Conservation (phyloP, 805 yeast species). For the Tetrapisispora fleetii region DNA sequence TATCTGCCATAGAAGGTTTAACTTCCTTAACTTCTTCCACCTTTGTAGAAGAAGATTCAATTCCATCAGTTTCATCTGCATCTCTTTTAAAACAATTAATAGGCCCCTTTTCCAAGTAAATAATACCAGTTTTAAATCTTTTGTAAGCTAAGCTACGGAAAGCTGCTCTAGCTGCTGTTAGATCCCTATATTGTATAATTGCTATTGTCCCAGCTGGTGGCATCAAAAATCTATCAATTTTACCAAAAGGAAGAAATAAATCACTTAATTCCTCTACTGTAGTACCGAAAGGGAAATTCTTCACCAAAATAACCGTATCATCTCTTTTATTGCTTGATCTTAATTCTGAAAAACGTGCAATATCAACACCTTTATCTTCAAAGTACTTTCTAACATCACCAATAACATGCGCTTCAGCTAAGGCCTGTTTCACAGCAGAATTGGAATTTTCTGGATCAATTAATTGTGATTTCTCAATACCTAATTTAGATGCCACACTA, state of each 20-base stretch:
- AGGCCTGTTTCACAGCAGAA: conserved; percentile 92
- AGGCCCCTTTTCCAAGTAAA: conserved; percentile 93
- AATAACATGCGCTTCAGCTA: conserved; percentile 93
- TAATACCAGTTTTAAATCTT: conserved; percentile 75
- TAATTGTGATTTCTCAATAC: conserved; percentile 71
- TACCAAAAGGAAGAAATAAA: conserved; percentile 71
- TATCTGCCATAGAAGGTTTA: conserved; percentile 19
- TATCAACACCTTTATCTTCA: conserved; percentile 76
- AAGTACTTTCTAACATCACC: conserved; percentile 85
- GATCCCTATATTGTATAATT: conserved; percentile 76
- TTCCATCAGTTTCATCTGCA: conserved; percentile 33
- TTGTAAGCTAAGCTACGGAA: conserved; percentile 80
- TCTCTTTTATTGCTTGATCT: conserved; percentile 47
- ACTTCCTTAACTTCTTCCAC: conserved; percentile 29
- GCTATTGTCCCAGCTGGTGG: conserved; percentile 97
- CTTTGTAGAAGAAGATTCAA: conserved; percentile 14
- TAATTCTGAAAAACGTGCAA: conserved; percentile 50
- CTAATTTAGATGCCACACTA: conserved; percentile 76
- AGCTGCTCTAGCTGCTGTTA: conserved; percentile 80
- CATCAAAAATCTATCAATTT: conserved; percentile 69
- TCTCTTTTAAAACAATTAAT: conserved; percentile 60
- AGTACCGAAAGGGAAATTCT: conserved; percentile 87
- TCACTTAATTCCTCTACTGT: conserved; percentile 72
- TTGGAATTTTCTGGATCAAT: conserved; percentile 79
- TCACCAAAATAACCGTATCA: conserved; percentile 71